Evolutionary conservation across 192 early-diverging fungal species (phyloP), one percentile per base, ranked within the genome.

Genomic region (Backusella westeae): DNA sequence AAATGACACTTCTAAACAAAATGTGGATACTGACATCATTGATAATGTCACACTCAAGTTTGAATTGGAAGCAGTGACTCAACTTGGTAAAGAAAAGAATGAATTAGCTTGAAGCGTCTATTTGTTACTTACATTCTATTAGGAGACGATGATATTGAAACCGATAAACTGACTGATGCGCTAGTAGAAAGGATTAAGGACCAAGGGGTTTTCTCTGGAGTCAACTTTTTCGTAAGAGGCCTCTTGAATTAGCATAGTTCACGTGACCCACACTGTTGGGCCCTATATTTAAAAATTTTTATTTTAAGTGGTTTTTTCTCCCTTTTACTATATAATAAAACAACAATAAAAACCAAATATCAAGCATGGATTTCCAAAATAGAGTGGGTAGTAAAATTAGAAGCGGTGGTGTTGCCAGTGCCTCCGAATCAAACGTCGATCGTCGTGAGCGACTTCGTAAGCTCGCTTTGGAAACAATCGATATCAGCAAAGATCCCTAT

Each of bases 401-500:
- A 41, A 89, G 93, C 29, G 97, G 93, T 38, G 95, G 94, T 75
- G 93, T 96, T 0, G 94, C 95, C 52, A 91, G 95, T 41, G 76
- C 83, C 19, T 92, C 91, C 12, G 95, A 99, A 78, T 87, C 89
- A 34, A 97, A 98, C 82, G 94, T 97, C 5, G 95, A 96, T 80
- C 90, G 97, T 21, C 90, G 96, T 56, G 97, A 99, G 75, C 92
- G 97, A 74, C 94, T 97, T 65, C 94, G 96, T 56, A 95, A 94
- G 75, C 91, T 99, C 23, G 96, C 96, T 4, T 82, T 99, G 42
- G 97, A 99, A 76, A 97, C 96, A 4, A 97, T 99, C 75, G 96
- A 97, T 85, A 80, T 99, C 52, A 90, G 94, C 67, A 98, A 94
- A 76, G 97, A 99, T 81, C 97, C 97, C 34, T 99, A 99, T 78